These are phyloP conservation scores for Carex scoparia DNA, from an alignment of 176 grass and related monocot species.

Conservation along the genomic window DNA sequence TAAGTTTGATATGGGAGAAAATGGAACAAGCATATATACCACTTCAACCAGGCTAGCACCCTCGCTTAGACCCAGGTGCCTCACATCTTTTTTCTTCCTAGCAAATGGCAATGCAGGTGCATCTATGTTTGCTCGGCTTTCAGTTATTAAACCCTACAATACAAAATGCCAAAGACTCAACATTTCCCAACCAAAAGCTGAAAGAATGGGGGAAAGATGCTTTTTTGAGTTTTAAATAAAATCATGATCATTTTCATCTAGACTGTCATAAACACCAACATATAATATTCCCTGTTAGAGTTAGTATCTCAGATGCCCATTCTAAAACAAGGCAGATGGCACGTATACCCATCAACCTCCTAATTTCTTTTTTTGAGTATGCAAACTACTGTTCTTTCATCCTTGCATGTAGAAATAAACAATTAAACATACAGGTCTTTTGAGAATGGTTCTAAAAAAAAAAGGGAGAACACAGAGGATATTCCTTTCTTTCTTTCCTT, in stretches of 20 bases:
- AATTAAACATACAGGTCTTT: neutral
- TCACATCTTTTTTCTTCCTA: slow-evolving; percentile 63
- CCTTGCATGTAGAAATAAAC: neutral
- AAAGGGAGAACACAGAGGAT: neutral
- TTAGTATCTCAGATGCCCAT: neutral
- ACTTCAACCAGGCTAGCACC: slow-evolving; percentile 90
- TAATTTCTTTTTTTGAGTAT: neutral
- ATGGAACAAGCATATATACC: slow-evolving; percentile 43
- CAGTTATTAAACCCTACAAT: slow-evolving; percentile 85
- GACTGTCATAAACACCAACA: neutral
- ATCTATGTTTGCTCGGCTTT: slow-evolving; percentile 70
- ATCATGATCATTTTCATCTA: neutral
- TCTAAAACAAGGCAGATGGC: neutral
- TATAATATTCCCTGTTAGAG: neutral
- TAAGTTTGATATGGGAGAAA: slow-evolving; percentile 21
- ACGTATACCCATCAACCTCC: neutral
- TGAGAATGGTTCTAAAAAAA: neutral
- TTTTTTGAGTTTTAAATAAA: neutral
- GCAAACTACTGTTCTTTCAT: neutral
- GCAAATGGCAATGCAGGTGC: slow-evolving; percentile 73
- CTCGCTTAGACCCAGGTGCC: slow-evolving; percentile 67
- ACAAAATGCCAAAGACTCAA: slow-evolving; percentile 8
- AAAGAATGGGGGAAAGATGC: neutral
- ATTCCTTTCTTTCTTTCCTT: neutral
- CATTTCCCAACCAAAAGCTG: neutral